Evolutionary conservation across 1,284 basidiomycete species (phyloP).

Genomic region (Ceratobasidium theobromae): DNA sequence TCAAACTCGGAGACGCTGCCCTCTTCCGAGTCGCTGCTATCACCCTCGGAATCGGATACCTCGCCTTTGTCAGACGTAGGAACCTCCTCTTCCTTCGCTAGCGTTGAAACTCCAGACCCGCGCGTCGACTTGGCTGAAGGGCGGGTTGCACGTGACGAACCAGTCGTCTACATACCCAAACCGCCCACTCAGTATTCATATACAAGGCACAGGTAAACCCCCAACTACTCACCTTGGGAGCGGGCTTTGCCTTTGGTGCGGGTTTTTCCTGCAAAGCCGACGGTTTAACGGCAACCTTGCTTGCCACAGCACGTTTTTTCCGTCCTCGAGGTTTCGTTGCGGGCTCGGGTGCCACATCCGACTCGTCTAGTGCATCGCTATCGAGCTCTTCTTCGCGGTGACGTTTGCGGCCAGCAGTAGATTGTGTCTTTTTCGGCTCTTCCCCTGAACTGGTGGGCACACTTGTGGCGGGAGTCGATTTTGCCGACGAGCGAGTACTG

Average conservation of each 20-base stretch:
- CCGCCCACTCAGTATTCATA: background rate
- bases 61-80: constrained; percentile 34
- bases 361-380: constrained; percentile 28
- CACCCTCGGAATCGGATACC: constrained; percentile 35
- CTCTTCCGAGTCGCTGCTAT: constrained; percentile 38
- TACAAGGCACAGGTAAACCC: too few relatives aligned
- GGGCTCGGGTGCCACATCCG: constrained; percentile 3
- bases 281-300: background rate
- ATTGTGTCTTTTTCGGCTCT: background rate
- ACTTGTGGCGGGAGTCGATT: constrained; percentile 25
- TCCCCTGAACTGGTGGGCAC: constrained; percentile 1
- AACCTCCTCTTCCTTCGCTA: background rate
- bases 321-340: background rate
- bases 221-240: background rate
- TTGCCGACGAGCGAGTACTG: constrained; percentile 15
- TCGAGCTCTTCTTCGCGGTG: background rate
- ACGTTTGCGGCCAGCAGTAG: background rate
- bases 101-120: background rate
- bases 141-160: constrained; percentile 2
- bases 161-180: background rate
- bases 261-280: background rate
- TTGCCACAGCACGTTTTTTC: constrained; percentile 14
- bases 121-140: constrained; percentile 18
- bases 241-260: background rate
- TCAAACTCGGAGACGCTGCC: constrained; percentile 41